Conservation (phyloP, 176 grass and related monocot genomes). For the Carex pumila region DNA sequence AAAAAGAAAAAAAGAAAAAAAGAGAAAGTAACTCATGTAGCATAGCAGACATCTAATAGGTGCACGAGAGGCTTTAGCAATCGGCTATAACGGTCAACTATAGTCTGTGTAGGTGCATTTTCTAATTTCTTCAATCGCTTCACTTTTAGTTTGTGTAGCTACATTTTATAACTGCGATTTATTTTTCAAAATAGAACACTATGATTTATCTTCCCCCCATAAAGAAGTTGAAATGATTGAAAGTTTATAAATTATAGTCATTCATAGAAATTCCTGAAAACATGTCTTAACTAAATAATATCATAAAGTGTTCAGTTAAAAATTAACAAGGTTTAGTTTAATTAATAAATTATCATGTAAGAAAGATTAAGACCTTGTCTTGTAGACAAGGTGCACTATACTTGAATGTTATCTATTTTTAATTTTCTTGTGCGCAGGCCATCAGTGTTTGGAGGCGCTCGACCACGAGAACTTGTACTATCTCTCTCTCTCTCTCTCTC, state of each 20-base stretch:
- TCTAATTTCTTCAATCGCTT: background rate
- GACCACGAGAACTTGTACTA: conserved; percentile 76
- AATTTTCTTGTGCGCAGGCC: conserved; percentile 34
- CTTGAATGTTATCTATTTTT: conserved; percentile 27
- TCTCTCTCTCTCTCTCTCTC: background rate
- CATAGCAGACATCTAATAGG: background rate
- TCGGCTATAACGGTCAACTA: background rate
- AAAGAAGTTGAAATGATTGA: background rate
- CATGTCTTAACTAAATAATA: background rate
- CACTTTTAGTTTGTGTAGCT: background rate
- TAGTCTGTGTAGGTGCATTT: background rate
- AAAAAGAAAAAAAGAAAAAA: background rate
- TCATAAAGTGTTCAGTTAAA: background rate
- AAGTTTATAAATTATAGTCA: background rate
- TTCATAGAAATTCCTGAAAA: background rate
- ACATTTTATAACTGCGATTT: background rate
- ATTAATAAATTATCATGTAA: background rate
- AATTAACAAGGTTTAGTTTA: background rate
- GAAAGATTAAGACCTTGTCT: background rate
- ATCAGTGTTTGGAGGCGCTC: conserved; percentile 83
- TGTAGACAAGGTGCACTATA: background rate
- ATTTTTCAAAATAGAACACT: background rate
- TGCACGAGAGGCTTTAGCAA: background rate
- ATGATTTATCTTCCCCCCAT: background rate
- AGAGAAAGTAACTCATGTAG: background rate